A percentile compares a stretch with the other conserved stretches of the same genome.
These are phyloP conservation scores for Polytolypa hystricis DNA, from an alignment of 2,329 filamentous ascomycete species.

Conservation along the genomic window DNA sequence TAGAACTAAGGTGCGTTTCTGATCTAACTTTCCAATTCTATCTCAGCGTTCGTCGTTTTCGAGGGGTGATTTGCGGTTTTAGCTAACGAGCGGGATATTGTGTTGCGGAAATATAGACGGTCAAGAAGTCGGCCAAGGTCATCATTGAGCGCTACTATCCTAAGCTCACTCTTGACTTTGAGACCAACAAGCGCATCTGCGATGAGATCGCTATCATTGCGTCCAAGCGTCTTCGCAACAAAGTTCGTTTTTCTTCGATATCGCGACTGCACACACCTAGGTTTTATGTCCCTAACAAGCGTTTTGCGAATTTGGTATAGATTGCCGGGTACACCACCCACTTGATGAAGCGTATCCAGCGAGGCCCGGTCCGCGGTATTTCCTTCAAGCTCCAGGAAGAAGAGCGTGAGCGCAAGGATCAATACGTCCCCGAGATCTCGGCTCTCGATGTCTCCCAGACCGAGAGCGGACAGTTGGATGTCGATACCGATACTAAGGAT, in stretches of 20 bases:
- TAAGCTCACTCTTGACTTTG: constrained; percentile 97
- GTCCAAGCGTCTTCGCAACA: constrained; percentile 98
- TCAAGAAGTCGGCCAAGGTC: constrained; percentile 92
- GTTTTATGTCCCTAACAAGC: not conserved
- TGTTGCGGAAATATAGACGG: constrained; percentile 40
- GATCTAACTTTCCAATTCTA: not conserved
- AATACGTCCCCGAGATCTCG: constrained; percentile 98
- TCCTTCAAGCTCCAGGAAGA: constrained; percentile 99
- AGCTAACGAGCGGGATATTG: too few relatives aligned
- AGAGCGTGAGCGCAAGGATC: constrained; percentile 99
- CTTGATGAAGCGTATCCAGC: constrained; percentile 99
- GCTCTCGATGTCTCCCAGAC: constrained; percentile 95
- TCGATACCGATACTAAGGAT: constrained; percentile 97
- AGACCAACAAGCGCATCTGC: constrained; percentile 99
- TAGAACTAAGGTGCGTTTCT: constrained; percentile 32
- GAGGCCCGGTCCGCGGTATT: constrained; percentile 97
- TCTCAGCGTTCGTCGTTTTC: constrained; percentile 4
- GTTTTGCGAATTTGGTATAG: too few relatives aligned
- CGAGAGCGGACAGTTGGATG: constrained; percentile 87
- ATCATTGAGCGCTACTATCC: constrained; percentile 99
- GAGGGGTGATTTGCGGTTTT: too few relatives aligned
- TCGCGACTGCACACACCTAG: constrained; percentile 1
- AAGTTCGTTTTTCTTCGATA: constrained; percentile 50
- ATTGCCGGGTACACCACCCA: constrained; percentile 98
- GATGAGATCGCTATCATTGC: constrained; percentile 99